Base-by-base conservation (phyloP, 768 basidiomycete genomes). In the Naganishia vishniacii region DNA sequence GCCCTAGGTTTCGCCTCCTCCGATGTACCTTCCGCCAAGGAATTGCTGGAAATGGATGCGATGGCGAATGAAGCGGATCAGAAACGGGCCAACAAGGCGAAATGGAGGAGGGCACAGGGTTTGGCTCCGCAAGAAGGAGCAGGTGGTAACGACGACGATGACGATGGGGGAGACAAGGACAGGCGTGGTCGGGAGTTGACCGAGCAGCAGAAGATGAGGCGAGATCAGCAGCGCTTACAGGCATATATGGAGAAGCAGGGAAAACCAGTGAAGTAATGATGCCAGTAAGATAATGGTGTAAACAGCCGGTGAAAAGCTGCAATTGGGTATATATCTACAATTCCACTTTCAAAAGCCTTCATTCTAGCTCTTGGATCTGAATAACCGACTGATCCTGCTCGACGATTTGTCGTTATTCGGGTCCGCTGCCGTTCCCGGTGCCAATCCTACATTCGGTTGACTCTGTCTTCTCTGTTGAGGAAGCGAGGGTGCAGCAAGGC, bases 21-120 rank as follows among this genome's bases (percentile, higher is more conserved):
- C 25, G 82, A 84, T 7, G 71, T 93, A 18, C 88, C 89, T 34
- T 91, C 89, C 16, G 88, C 94, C 74, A 83, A 84, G 56, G 88
- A 89, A 29, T 81, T 95, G 65, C 79, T 97, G 41, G 87, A 85
- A 6, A 83, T 88, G 80, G 88, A 91, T 67, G 80, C 84, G 41
- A 86, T 83, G 16, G 83, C 82, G 5, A 84, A 83, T 67, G 82
- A 83, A 64, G 81, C 81, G 15, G 83, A 86, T 61, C 89, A 89
- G 73, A 81, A 86, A 67, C 83, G 81, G 67, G 85, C 87, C 67
- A 81, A 83, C 61, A 91, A 89, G 75, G 87, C 89, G 6, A 69
- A 71, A 44, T 79, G 78, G 78, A 53, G 76, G 26, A 70, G 70
- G 11, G 67, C 67, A 46, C 74, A 78, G 62, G 78, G 78, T 16